These are phyloP conservation scores for Beta lomatogona DNA, from an alignment of 179 eudicot genomes.

Conservation along the genomic window DNA sequence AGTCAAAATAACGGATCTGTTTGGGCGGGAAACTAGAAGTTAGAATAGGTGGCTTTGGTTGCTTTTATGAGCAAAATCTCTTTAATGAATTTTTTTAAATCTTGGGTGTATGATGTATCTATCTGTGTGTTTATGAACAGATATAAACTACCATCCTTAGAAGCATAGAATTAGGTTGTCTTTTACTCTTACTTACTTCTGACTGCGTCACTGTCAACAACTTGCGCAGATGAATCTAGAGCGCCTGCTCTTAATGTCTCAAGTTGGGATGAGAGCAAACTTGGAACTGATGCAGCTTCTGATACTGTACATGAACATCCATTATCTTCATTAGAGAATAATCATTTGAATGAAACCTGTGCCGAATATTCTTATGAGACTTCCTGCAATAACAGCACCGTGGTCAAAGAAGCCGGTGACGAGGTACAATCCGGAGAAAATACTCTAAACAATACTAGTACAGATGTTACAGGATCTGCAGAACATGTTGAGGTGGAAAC, in stretches of 20 bases:
- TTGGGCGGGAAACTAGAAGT: background rate
- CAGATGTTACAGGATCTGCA: conserved; percentile 19
- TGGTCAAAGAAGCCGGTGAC: conserved; percentile 20
- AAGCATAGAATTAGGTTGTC: background rate
- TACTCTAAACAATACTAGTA: background rate
- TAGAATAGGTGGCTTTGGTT: background rate
- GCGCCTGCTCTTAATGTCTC: conserved; percentile 37
- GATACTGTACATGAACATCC: conserved; percentile 29
- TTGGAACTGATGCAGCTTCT: conserved; percentile 25
- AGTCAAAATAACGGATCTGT: background rate
- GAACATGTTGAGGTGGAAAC: conserved; percentile 32
- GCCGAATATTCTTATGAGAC: conserved; percentile 31
- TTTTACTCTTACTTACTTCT: background rate
- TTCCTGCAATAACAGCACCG: conserved; percentile 29
- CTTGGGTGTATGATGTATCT: background rate
- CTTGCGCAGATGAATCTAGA: conserved; percentile 51
- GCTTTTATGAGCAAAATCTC: background rate
- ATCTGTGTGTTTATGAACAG: background rate
- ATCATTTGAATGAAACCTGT: conserved; percentile 26
- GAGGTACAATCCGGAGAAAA: conserved; percentile 28
- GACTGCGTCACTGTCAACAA: conserved; percentile 8
- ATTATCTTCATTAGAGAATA: conserved; percentile 24
- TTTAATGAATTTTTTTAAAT: too few species aligned
- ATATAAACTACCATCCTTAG: background rate
- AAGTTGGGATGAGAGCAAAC: conserved; percentile 53